Percentiles rank a stretch among this genome's conserved stretches.
Evolutionary conservation across 2,329 filamentous ascomycete species (phyloP).

Genomic region (Aspergillus neoniger): DNA sequence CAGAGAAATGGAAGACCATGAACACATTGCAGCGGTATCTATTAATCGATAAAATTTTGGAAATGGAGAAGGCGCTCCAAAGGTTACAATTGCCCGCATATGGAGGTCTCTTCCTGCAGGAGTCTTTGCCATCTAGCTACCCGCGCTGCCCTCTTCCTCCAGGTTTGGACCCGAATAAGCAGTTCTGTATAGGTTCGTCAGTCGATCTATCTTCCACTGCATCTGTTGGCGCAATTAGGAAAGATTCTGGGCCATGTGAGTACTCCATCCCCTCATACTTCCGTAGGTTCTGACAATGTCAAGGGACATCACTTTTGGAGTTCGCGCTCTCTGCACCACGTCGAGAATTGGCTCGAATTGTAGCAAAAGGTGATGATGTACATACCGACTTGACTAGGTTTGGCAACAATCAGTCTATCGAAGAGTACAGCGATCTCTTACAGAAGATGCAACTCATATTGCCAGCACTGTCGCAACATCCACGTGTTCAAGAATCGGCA

Average conservation of each 20-base stretch:
- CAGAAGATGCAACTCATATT: constrained; percentile 16
- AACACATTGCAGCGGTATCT: constrained; percentile 21
- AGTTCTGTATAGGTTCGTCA: constrained; percentile 23
- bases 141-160: constrained; percentile 11
- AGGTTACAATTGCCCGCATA: constrained; percentile 36
- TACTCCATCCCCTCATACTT: neutral
- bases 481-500: constrained; percentile 15
- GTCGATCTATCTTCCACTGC: constrained; percentile 9
- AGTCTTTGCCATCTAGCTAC: constrained; percentile 13
- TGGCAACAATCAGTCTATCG: constrained; percentile 16
- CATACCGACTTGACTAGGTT: constrained; percentile 20
- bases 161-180: constrained; percentile 18
- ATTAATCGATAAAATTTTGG: constrained; percentile 27
- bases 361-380: constrained; percentile 6
- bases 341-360: constrained; percentile 16
- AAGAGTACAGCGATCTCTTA: constrained; percentile 22
- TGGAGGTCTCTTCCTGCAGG: constrained; percentile 33
- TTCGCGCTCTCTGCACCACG: constrained; percentile 19
- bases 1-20: constrained; percentile 34
- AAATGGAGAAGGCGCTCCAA: constrained; percentile 28
- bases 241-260: constrained; percentile 21
- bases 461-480: constrained; percentile 20
- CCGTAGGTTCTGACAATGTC: neutral
- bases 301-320: constrained; percentile 19
- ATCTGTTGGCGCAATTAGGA: neutral